Evolutionary conservation across 164 flowering plant genomes (phyloP), one percentile per base, ranked within the genome.

Genomic region (Chimonanthus praecox): DNA sequence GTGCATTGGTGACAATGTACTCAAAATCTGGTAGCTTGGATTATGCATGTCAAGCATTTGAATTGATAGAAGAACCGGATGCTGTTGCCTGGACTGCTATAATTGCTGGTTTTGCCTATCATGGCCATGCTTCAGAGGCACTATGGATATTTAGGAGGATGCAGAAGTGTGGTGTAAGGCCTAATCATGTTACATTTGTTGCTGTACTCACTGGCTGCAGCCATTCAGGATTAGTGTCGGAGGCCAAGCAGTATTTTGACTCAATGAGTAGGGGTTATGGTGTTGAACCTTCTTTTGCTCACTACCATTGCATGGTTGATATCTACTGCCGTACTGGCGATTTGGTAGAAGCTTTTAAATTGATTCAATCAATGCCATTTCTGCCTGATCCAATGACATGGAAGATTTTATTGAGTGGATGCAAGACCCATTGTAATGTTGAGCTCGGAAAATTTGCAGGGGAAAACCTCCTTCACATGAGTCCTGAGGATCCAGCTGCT

Each of bases 21-120:
- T 84, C 92, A 20, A 88, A 83, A 78, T 85, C 83, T 69, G 91
- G 91, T 4, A 68, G 77, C 51, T 72, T 88, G 58, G 89, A 85
- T 21, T 75, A 80, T 78, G 88, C 90, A 1, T 44, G n/a, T 48
- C 75, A 33, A 66, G 83, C 76, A 47, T 88, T 88, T 66, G 81
- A 82, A 71, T 80, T 80, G 7, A 79, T 87, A 69, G 73, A 75
- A 16, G 58, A 77, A 48, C 86, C 87, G 5, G 92, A 87, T 70
- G 78, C 77, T 63, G 85, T 88, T 60, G 87, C 87, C 6, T 88
- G 88, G 90, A 87, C 89, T 65, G 86, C 90, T 49, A 83, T 88
- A 3, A 85, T 88, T 69, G 78, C 79, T 0, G 90, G 83, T 60
- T 82, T 73, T 79, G 86, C 92, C 62, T 81, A 83, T 73, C 87